Evolutionary conservation across 805 yeast species (phyloP).

Genomic region (Cyberlindnera petersonii): DNA sequence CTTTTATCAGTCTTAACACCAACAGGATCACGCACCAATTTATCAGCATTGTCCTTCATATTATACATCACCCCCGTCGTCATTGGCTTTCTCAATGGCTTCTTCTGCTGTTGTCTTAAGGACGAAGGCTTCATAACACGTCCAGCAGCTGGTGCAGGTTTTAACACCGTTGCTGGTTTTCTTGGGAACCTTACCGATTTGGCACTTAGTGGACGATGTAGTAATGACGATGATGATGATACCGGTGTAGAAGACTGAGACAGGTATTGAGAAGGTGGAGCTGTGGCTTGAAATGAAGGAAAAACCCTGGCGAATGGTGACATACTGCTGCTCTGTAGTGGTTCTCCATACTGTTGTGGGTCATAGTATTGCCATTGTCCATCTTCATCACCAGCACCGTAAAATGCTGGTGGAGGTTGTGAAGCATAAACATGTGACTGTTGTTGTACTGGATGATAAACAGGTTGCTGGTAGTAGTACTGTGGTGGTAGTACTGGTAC

Average conservation of each 20-base stretch:
- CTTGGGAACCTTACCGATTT: constrained; percentile 13
- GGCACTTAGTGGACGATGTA: constrained; percentile 13
- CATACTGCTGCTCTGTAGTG: too few species aligned
- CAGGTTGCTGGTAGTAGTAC: constrained; percentile 1
- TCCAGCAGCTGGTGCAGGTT: constrained; percentile 4
- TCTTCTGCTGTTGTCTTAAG: constrained; percentile 6
- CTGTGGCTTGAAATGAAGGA: constrained; percentile 29
- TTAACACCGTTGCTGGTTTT: constrained; percentile 3
- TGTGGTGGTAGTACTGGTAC: neutral
- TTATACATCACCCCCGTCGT: too few species aligned
- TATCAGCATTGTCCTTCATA: neutral
- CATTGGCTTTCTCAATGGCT: too few species aligned
- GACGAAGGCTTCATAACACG: constrained; percentile 9
- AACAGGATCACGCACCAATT: neutral
- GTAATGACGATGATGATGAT: neutral
- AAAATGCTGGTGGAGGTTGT: constrained; percentile 9
- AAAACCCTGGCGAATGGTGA: constrained; percentile 27
- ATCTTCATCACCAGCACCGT: constrained; percentile 12
- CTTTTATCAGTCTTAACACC: too few species aligned
- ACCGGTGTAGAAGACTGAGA: neutral
- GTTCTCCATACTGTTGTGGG: constrained; percentile 3
- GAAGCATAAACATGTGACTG: neutral
- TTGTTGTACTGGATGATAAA: neutral
- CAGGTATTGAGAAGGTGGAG: constrained; percentile 18
- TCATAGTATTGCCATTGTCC: constrained; percentile 10